A percentile compares a stretch with the other conserved stretches of the same genome.
Conservation (phyloP, 2,329 filamentous ascomycete genomes). For the Aspergillus felis region DNA sequence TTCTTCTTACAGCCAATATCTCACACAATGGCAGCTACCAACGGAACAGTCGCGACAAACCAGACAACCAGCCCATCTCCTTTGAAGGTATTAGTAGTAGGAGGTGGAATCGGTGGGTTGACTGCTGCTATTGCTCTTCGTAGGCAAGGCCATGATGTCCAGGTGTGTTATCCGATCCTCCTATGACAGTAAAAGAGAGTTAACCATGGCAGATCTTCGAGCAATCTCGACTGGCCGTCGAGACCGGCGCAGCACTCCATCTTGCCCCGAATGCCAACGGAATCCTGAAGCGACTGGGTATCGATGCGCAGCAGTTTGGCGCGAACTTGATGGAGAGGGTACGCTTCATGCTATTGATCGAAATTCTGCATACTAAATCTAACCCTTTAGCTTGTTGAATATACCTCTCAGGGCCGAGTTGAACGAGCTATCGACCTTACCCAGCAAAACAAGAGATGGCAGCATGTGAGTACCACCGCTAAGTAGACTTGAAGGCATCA, state of each 20-base stretch:
- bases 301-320: constrained; percentile 23
- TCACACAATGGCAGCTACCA: too few relatives aligned
- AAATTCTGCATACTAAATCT: neutral
- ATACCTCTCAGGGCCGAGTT: constrained; percentile 27
- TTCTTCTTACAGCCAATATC: too few relatives aligned
- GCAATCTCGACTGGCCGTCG: constrained; percentile 51
- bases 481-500: too few relatives aligned
- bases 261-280: constrained; percentile 58
- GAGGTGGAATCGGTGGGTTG: constrained; percentile 21
- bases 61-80: too few relatives aligned
- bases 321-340: constrained; percentile 1
- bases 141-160: constrained; percentile 46
- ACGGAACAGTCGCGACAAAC: too few relatives aligned
- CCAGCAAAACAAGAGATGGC: constrained; percentile 9
- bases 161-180: neutral
- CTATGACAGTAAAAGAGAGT: too few relatives aligned
- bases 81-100: neutral
- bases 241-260: constrained; percentile 57
- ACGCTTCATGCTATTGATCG: too few relatives aligned
- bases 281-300: constrained; percentile 45
- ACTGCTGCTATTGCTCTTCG: constrained; percentile 44
- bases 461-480: too few relatives aligned
- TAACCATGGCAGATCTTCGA: constrained; percentile 45
- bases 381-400: constrained; percentile 27
- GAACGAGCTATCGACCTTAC: constrained; percentile 17